Evolutionary conservation across 208 protist genomes (phyloP).

Genomic region (Acanthamoeba lugdunensis): DNA sequence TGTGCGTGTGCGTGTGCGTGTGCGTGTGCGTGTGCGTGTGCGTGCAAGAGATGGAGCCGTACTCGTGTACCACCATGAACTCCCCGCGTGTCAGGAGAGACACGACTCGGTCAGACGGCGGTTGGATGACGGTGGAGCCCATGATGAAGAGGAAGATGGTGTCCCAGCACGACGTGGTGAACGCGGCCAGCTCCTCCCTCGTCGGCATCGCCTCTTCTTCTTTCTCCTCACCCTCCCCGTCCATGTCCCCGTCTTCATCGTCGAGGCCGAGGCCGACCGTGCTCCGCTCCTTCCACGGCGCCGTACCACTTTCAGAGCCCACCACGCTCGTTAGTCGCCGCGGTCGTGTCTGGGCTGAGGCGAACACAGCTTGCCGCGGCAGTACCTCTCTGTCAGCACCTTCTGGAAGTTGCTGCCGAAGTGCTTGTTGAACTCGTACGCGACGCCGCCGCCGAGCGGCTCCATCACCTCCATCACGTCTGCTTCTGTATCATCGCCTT

Average conservation of each 20-base stretch:
- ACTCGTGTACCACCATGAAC: conserved; percentile 39
- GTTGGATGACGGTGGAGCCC: conserved; percentile 5
- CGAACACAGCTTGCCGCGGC: background rate
- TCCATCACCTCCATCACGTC: background rate
- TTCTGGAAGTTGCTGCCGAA: conserved; percentile 31
- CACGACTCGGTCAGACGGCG: conserved; percentile 5
- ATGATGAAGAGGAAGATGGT: conserved; percentile 18
- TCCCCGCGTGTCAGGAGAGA: background rate
- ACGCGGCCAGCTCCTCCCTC: background rate
- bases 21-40: background rate
- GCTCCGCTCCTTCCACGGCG: conserved; percentile 1
- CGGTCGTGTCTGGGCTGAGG: too few relatives aligned
- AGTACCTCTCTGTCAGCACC: conserved; percentile 41
- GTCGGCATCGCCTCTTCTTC: background rate
- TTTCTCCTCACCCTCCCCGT: background rate
- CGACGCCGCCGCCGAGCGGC: background rate
- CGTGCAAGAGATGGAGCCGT: background rate
- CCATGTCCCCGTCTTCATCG: background rate
- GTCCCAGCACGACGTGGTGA: conserved; percentile 23
- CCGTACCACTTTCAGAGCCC: background rate
- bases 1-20: background rate
- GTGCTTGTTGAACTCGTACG: conserved; percentile 17
- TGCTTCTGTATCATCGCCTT: background rate
- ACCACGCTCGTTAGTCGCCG: background rate
- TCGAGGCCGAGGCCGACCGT: background rate